These are phyloP conservation scores for Chloromonas sp. DNA, from an alignment of 163 green algal species.

Conservation along the genomic window DNA sequence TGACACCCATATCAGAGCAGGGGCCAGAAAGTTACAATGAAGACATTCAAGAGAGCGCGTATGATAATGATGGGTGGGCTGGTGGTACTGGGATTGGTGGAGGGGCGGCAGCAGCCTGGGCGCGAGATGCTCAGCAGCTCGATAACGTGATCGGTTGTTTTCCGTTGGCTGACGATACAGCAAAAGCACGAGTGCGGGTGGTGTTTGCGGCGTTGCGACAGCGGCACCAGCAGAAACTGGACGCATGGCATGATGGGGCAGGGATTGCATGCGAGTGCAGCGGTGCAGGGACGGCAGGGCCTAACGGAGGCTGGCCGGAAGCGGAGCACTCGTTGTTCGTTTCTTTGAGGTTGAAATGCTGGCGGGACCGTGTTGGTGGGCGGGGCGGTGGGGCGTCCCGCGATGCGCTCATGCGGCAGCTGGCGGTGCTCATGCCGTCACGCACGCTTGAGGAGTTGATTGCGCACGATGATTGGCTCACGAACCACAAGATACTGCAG, in stretches of 20 bases:
- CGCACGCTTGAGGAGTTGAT: conserved; percentile 10
- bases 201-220: not conserved
- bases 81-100: not conserved
- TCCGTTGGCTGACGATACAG: not conserved
- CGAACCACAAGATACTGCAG: not conserved
- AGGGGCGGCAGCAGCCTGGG: not conserved
- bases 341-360: conserved; percentile 15
- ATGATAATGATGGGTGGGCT: too few relatives aligned
- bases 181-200: not conserved
- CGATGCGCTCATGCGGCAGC: conserved; percentile 17
- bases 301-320: conserved; percentile 18
- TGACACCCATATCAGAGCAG: not conserved
- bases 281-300: not conserved
- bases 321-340: conserved; percentile 32
- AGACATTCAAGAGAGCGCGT: too few relatives aligned
- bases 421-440: not conserved
- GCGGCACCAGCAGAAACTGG: not conserved
- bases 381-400: not conserved
- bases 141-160: not conserved
- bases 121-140: not conserved
- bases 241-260: not conserved
- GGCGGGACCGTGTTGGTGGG: conserved; percentile 5
- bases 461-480: conserved; percentile 27
- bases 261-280: too few relatives aligned
- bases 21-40: too few relatives aligned